phyloP scores from a whole-genome alignment of 352 stramenopile species.

The Thalassiosira tumida region DNA sequence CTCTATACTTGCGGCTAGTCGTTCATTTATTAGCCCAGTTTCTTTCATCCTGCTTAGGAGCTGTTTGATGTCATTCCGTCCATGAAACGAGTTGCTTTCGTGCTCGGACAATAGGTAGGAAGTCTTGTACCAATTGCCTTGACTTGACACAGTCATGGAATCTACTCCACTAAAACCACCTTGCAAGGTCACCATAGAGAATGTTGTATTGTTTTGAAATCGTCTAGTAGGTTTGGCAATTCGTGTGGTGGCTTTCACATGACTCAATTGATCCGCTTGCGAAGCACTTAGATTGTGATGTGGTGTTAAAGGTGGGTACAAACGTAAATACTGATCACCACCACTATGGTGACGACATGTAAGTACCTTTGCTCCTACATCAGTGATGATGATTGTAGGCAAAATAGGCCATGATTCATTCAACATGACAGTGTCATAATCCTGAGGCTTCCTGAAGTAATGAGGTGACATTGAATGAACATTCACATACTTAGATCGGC shows the following conservation, averaged over 20 bases:
- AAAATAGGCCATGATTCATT: constrained; percentile 29
- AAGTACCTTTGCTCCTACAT: background rate
- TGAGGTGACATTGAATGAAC: background rate
- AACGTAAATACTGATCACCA: background rate
- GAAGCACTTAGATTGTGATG: background rate
- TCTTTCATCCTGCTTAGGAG: background rate
- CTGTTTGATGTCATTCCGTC: background rate
- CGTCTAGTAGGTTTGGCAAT: background rate
- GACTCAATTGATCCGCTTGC: background rate
- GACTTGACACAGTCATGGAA: background rate
- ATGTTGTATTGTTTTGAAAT: background rate
- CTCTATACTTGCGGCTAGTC: background rate
- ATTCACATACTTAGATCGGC: background rate
- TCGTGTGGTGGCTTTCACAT: background rate
- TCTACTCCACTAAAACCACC: background rate
- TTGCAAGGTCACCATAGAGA: background rate
- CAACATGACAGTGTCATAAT: constrained; percentile 15
- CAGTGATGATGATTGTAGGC: background rate
- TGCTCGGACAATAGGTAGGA: background rate
- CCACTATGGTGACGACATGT: background rate
- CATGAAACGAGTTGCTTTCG: background rate
- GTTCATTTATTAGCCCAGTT: background rate
- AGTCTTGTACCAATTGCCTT: background rate
- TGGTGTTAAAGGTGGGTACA: background rate
- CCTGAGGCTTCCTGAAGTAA: background rate